Evolutionary conservation across 2,329 filamentous ascomycete genomes (phyloP), one percentile per base, ranked within the genome.

Genomic region (Monilinia polystroma): DNA sequence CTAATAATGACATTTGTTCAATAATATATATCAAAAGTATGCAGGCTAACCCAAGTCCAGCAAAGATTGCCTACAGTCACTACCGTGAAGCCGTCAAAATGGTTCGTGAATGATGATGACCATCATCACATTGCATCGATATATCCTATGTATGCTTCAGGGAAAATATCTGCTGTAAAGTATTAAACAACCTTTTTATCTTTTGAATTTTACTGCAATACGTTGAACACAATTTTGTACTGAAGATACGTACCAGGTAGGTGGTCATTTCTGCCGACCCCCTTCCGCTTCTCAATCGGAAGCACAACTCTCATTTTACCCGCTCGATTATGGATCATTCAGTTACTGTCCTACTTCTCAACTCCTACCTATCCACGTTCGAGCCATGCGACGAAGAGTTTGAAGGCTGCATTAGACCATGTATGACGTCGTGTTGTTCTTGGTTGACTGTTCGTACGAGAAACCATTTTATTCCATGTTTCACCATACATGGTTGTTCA

Each of bases 1-100:
- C 58, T 38, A 51, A 60, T 51, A 60, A 51, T 51, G 32, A 2
- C 29, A 62, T 51, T 51, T 18, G 58, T 51, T 62, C 45, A 51
- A 51, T 35, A 16, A 23, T 7, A 26, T 10, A 60, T 18, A n/a
- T 26, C 32, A 38, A 51, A 26, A 26, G 58, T 41, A n/a, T 20
- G 14, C 38, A 51, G 29, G 32, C 58, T 38, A 12, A 62, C 32
- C 32, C 10, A 51, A 51, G n/a, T 35, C n/a, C 10, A 51, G n/a
- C 23, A 23, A n/a, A 62, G 58, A 51, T 62, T 12, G 5, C 51
- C n/a, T 4, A 41, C n/a, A n/a, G n/a, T 18, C 23, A 2, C 32
- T 51, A 20, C n/a, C n/a, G 45, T 52, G 32, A 14, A 51, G 23
- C 32, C 32, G 8, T 41, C 58, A 20, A 7, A 23, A n/a, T n/a